Conservation (phyloP, 139 green algal species). For the Coelastrella sp. region DNA sequence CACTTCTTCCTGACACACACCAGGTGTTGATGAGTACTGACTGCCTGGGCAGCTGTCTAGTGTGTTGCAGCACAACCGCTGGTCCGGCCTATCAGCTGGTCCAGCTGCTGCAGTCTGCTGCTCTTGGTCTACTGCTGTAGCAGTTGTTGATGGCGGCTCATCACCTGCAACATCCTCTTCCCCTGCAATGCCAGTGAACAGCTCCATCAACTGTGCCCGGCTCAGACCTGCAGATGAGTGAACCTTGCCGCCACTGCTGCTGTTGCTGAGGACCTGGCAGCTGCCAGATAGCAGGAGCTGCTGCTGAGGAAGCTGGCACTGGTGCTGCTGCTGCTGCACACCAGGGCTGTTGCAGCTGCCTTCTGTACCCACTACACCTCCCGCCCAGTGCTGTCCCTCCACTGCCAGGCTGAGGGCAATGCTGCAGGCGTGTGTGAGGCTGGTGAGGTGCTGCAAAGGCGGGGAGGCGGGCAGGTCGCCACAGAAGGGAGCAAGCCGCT, state of each 20-base stretch:
- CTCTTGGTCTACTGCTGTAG: constrained; percentile 5
- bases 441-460: constrained; percentile 56
- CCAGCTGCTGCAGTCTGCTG: background rate
- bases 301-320: background rate
- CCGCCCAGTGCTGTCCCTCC: constrained; percentile 16
- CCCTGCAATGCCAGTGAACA: constrained; percentile 30
- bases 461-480: constrained; percentile 60
- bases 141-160: background rate
- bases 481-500: constrained; percentile 48
- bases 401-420: constrained; percentile 50
- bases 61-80: background rate
- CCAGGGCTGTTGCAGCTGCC: background rate
- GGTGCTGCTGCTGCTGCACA: background rate
- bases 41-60: background rate
- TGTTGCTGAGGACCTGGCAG: background rate
- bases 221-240: constrained; percentile 8
- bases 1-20: too few relatives aligned
- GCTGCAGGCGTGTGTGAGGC: constrained; percentile 45
- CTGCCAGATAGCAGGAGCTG: constrained; percentile 23
- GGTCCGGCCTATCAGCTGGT: background rate
- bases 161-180: background rate
- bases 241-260: background rate
- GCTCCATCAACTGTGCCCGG: constrained; percentile 17
- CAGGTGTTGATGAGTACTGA: background rate
- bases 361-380: constrained; percentile 1